Evolutionary conservation across 208 protist species (phyloP).

Genomic region (Acanthamoeba sp.): DNA sequence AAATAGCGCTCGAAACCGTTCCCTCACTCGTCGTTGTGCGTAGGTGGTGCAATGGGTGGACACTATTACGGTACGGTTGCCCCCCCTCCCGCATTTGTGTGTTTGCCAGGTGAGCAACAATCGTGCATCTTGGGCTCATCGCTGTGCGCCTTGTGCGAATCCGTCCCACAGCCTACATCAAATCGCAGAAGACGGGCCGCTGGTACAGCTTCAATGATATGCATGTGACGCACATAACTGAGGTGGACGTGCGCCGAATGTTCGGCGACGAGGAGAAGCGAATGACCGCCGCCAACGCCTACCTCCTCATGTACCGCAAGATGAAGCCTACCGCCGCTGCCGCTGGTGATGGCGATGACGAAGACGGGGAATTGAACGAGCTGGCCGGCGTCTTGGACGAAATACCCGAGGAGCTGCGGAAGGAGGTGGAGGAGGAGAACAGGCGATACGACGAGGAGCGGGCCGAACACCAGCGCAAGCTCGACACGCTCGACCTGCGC

Average conservation of each 20-base stretch:
- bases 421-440: slow-evolving; percentile 66
- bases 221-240: slow-evolving; percentile 64
- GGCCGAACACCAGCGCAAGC: slow-evolving; percentile 51
- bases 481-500: slow-evolving; percentile 68
- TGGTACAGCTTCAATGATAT: slow-evolving; percentile 81
- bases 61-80: slow-evolving; percentile 79
- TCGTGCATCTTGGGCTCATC: too few relatives aligned
- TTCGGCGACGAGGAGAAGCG: slow-evolving; percentile 70
- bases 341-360: not conserved
- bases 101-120: too few relatives aligned
- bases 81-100: not conserved
- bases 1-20: too few relatives aligned
- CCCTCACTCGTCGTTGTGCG: not conserved
- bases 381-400: not conserved
- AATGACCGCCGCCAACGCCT: slow-evolving; percentile 51
- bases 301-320: slow-evolving; percentile 70
- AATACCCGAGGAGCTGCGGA: slow-evolving; percentile 36
- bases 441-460: slow-evolving; percentile 28
- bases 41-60: slow-evolving; percentile 77
- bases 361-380: not conserved
- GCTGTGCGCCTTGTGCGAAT: not conserved
- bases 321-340: not conserved
- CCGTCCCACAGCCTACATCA: slow-evolving; percentile 73
- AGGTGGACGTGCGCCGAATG: slow-evolving; percentile 52
- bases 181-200: slow-evolving; percentile 23